These are phyloP conservation scores for Botrytis galanthina DNA, from an alignment of 2,329 filamentous ascomycete species.

Conservation along the genomic window DNA sequence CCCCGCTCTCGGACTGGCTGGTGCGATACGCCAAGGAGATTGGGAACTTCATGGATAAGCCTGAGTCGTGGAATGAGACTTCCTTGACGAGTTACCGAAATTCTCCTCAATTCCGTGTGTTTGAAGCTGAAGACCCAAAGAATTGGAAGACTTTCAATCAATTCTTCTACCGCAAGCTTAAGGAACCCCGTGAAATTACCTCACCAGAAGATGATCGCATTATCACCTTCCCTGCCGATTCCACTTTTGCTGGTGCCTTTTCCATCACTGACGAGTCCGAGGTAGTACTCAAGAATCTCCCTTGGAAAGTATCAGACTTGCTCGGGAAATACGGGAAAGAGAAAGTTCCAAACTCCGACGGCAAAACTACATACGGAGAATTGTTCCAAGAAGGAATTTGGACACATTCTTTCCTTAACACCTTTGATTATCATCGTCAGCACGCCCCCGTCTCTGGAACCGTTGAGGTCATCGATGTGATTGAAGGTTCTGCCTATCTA, in stretches of 20 bases:
- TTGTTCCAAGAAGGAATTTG: conserved; percentile 43
- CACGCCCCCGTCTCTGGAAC: conserved; percentile 43
- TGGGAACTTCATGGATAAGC: conserved; percentile 40
- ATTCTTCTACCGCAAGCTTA: conserved; percentile 43
- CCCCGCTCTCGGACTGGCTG: conserved; percentile 42
- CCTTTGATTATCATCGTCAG: conserved; percentile 45
- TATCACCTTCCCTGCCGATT: conserved; percentile 44
- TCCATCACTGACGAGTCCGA: conserved; percentile 31
- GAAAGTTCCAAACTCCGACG: neutral
- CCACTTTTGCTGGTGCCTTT: conserved; percentile 36
- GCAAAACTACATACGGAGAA: conserved; percentile 37
- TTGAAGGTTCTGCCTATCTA: conserved; percentile 42
- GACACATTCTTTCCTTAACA: conserved; percentile 44
- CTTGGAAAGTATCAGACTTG: conserved; percentile 42
- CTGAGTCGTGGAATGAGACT: conserved; percentile 38
- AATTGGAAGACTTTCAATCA: conserved; percentile 44
- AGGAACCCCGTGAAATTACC: conserved; percentile 40
- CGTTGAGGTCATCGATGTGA: conserved; percentile 42
- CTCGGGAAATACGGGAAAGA: conserved; percentile 27
- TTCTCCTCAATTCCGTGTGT: conserved; percentile 37
- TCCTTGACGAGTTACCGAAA: conserved; percentile 39
- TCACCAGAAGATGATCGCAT: conserved; percentile 42
- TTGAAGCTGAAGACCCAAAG: conserved; percentile 39
- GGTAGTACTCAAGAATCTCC: conserved; percentile 41
- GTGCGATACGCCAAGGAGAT: conserved; percentile 41